These are phyloP conservation scores for Coniochaeta hoffmannii DNA, from an alignment of 2,329 filamentous ascomycete genomes.

Conservation along the genomic window DNA sequence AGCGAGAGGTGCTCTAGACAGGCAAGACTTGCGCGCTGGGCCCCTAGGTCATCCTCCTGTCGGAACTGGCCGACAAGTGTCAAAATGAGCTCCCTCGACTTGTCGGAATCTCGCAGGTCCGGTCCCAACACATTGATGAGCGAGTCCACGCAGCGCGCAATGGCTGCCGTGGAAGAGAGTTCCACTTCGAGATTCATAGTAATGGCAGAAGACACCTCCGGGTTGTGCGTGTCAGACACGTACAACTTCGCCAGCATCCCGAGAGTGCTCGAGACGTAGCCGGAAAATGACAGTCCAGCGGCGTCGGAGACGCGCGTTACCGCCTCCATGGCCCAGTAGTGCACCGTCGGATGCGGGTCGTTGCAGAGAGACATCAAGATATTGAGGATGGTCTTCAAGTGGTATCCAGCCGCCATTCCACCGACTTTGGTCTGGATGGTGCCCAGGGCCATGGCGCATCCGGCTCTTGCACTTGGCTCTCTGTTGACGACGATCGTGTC, in stretches of 20 bases:
- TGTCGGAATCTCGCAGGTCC: constrained; percentile 85
- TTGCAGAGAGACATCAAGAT: constrained; percentile 97
- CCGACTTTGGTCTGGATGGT: constrained; percentile 93
- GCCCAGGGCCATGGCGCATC: constrained; percentile 88
- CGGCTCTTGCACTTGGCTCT: constrained; percentile 86
- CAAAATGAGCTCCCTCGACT: constrained; percentile 86
- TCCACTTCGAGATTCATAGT: constrained; percentile 90
- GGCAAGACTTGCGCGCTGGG: constrained; percentile 69
- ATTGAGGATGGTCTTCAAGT: constrained; percentile 93
- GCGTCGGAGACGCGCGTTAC: constrained; percentile 82
- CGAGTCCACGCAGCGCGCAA: constrained; percentile 87
- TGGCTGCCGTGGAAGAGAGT: constrained; percentile 70
- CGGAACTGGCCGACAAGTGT: constrained; percentile 79
- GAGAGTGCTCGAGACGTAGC: constrained; percentile 81
- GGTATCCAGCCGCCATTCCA: constrained; percentile 93
- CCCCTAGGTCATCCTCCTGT: constrained; percentile 60
- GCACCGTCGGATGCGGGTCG: constrained; percentile 89
- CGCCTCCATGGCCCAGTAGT: constrained; percentile 93
- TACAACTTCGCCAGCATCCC: constrained; percentile 94
- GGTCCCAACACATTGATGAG: constrained; percentile 93
- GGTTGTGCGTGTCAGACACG: constrained; percentile 82
- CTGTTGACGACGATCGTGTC: constrained; percentile 92
- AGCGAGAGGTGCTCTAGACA: constrained; percentile 88
- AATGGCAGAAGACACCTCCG: constrained; percentile 69
- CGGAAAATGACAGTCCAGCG: constrained; percentile 84